Base-by-base conservation (phyloP, 2,329 filamentous ascomycete species). In the Alternaria solani region DNA sequence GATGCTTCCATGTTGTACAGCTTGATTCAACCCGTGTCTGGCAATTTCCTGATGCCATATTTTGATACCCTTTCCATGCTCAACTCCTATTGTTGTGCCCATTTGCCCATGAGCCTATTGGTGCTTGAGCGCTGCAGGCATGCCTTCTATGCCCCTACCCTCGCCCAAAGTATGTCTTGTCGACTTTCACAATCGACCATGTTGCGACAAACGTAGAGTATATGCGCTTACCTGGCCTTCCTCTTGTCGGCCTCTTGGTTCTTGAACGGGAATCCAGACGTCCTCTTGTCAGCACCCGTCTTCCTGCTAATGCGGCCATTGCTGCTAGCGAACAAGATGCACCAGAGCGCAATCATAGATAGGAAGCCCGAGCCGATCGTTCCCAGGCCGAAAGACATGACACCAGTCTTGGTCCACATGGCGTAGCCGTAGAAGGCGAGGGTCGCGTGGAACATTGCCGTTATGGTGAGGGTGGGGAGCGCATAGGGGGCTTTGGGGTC, bases 201-300 rank as follows among this genome's bases (percentile, higher is more conserved):
- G 30, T 18, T 23, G 36, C 18, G n/a, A 48, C 30, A 49, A 7
- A 25, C 23, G 20, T 11, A 12, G 7, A 23, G 32, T 8, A 38
- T 20, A 26, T 5, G 5, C 55, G 51, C 65, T 61, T 72, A 75
- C 57, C 65, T 68, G 7, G 42, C 69, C 70, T 76, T 86, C 80
- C 83, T 85, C 70, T 83, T 84, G 43, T 82, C 81, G 41, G 86
- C 84, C 73, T 87, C 85, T 5, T 68, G 70, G 67, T 91, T 91
- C 66, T 81, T 81, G 73, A 91, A 91, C 3, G 89, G 89, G 67
- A 87, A 91, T 11, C 87, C 88, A 60, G 84, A 84, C 26, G 84
- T 89, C 72, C 88, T 81, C 82, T 90, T 90, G 72, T 91, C 89
- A 34, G 85, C 87, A 0, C 88, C 88, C 1, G 88, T 90, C 77